A percentile compares a stretch with the other conserved stretches of the same genome.
phyloP scores from a whole-genome alignment of 306 rosid species.

The Adenanthera pavonina region DNA sequence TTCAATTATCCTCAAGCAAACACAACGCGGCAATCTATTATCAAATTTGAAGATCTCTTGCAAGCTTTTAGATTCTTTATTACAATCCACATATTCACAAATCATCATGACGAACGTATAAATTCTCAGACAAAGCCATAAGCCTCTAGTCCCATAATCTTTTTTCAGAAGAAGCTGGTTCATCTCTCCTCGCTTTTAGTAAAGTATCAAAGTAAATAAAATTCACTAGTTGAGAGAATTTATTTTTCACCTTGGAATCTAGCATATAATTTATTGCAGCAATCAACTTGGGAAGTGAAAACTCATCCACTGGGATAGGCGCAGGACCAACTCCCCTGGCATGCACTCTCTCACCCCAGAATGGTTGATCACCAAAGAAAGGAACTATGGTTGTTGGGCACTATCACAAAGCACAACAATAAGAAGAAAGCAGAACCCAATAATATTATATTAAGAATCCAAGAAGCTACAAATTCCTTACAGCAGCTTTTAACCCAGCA shows the following conservation, averaged over 20 bases:
- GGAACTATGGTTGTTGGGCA: constrained; percentile 97
- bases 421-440: constrained; percentile 31
- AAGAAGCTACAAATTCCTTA: constrained; percentile 50
- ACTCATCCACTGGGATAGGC: constrained; percentile 96
- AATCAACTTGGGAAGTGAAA: constrained; percentile 83
- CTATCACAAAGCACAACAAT: constrained; percentile 47
- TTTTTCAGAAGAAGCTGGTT: constrained; percentile 12
- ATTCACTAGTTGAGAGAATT: neutral
- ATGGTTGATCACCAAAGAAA: constrained; percentile 97
- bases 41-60: neutral
- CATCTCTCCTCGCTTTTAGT: constrained; percentile 3
- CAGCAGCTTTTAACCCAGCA: constrained; percentile 98
- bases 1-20: neutral
- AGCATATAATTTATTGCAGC: constrained; percentile 81
- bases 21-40: neutral
- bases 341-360: constrained; percentile 98
- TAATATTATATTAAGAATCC: constrained; percentile 24
- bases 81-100: constrained; percentile 16
- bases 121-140: constrained; percentile 14
- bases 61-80: neutral
- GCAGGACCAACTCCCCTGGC: constrained; percentile 95
- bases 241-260: constrained; percentile 75
- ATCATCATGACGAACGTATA: constrained; percentile 13
- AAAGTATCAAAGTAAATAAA: neutral
- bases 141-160: constrained; percentile 3